Evolutionary conservation across 805 yeast genomes (phyloP).

Genomic region (Cyberlindnera japonica): DNA sequence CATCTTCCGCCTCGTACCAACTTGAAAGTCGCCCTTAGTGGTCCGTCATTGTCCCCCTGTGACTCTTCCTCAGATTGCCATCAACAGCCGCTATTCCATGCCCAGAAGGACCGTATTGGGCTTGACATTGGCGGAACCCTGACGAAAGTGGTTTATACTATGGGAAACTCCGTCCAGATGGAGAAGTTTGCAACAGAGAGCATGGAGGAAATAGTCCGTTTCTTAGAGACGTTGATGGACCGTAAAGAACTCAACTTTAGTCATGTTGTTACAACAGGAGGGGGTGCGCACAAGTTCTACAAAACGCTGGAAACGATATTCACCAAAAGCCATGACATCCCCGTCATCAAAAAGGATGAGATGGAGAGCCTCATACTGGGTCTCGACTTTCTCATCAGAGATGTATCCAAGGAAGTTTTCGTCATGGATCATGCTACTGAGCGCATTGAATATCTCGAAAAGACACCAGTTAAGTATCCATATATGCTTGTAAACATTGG

Average conservation of each 20-base stretch:
- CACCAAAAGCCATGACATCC: constrained; percentile 35
- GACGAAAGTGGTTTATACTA: constrained; percentile 74
- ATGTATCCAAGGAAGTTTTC: constrained; percentile 85
- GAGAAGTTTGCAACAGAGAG: constrained; percentile 64
- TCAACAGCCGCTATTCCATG: no score
- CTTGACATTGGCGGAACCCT: constrained; percentile 95
- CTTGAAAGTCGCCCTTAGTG: neutral
- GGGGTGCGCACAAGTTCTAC: constrained; percentile 87
- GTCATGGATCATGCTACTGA: constrained; percentile 55
- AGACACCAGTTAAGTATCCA: constrained; percentile 54
- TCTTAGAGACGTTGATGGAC: constrained; percentile 45
- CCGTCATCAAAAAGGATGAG: constrained; percentile 66
- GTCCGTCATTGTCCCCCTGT: neutral
- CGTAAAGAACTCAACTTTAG: constrained; percentile 37
- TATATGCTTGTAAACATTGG: constrained; percentile 91
- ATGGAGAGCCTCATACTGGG: constrained; percentile 94
- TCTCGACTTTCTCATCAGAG: constrained; percentile 82
- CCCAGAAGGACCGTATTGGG: constrained; percentile 66
- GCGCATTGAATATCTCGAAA: constrained; percentile 23
- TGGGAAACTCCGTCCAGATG: constrained; percentile 59
- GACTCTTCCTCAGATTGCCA: neutral
- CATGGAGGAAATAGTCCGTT: constrained; percentile 53
- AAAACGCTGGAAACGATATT: constrained; percentile 47
- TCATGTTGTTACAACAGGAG: constrained; percentile 89
- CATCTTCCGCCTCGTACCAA: neutral